phyloP scores from a whole-genome alignment of 192 early-diverging fungal genomes.

The Linderina pennispora region DNA sequence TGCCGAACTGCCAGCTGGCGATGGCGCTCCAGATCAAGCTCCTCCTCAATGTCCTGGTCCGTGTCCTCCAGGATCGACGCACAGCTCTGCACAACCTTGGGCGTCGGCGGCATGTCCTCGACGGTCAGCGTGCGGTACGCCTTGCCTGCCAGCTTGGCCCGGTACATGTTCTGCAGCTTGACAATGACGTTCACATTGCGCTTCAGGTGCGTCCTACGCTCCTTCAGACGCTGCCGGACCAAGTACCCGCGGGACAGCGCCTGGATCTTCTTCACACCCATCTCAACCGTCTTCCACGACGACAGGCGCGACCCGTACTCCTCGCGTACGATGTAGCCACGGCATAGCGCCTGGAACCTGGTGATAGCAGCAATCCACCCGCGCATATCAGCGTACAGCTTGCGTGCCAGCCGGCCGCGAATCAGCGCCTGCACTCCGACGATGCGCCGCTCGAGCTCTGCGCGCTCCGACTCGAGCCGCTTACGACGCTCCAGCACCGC shows the following conservation, averaged over 20 bases:
- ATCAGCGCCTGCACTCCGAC: conserved; percentile 53
- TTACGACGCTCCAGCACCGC: conserved; percentile 21
- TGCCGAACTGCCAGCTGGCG: conserved; percentile 79
- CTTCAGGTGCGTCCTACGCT: conserved; percentile 51
- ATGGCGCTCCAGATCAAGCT: conserved; percentile 79
- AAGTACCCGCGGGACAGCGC: conserved; percentile 59
- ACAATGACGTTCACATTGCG: conserved; percentile 67
- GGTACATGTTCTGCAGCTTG: conserved; percentile 65
- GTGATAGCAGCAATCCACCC: conserved; percentile 44
- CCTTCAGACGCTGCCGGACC: conserved; percentile 54
- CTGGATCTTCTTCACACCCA: conserved; percentile 49
- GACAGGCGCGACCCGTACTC: conserved; percentile 27
- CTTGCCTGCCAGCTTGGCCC: conserved; percentile 59
- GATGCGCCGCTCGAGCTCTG: conserved; percentile 40
- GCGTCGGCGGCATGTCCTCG: conserved; percentile 73
- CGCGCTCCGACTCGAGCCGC: conserved; percentile 25
- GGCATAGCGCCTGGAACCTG: conserved; percentile 44
- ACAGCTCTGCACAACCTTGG: conserved; percentile 75
- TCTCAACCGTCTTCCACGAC: conserved; percentile 29
- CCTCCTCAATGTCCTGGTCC: conserved; percentile 91
- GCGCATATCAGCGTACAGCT: conserved; percentile 47
- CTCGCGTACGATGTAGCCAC: conserved; percentile 33
- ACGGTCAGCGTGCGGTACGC: conserved; percentile 65
- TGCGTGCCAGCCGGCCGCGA: conserved; percentile 53
- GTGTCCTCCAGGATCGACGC: conserved; percentile 85